phyloP scores from a whole-genome alignment of 805 yeast species.

The Millerozyma miso region DNA sequence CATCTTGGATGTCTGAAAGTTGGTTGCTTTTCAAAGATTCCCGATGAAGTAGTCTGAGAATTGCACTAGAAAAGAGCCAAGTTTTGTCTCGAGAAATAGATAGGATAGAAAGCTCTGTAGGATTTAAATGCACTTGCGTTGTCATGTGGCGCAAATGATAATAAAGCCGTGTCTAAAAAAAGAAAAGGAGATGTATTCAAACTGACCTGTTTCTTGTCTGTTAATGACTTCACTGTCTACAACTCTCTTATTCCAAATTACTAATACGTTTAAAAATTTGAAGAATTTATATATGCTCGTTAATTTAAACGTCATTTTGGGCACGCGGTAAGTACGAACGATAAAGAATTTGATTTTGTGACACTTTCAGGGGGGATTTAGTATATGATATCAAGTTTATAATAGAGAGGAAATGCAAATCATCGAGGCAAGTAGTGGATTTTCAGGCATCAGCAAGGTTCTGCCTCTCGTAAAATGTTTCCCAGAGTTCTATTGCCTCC shows the following conservation, averaged over 20 bases:
- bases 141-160: slow-evolving; percentile 20
- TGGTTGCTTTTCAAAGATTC: slow-evolving; percentile 21
- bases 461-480: slow-evolving; percentile 68
- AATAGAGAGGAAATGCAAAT: no score
- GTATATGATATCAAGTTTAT: no score
- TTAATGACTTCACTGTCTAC: neutral
- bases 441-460: slow-evolving; percentile 14
- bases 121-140: slow-evolving; percentile 47
- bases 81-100: slow-evolving; percentile 50
- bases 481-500: slow-evolving; percentile 86
- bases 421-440: no score
- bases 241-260: neutral
- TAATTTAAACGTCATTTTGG: neutral
- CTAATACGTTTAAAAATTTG: neutral
- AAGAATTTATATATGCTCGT: neutral
- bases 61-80: slow-evolving; percentile 51
- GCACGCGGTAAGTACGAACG: neutral
- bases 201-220: neutral
- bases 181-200: neutral
- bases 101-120: slow-evolving; percentile 43
- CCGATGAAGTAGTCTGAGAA: slow-evolving; percentile 42
- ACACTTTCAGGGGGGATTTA: neutral
- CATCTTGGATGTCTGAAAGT: slow-evolving; percentile 1
- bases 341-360: neutral
- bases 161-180: neutral